A percentile compares a stretch with the other conserved stretches of the same genome.
Conservation (phyloP, 2,329 filamentous ascomycete species). For the Aspergillus neotritici region DNA sequence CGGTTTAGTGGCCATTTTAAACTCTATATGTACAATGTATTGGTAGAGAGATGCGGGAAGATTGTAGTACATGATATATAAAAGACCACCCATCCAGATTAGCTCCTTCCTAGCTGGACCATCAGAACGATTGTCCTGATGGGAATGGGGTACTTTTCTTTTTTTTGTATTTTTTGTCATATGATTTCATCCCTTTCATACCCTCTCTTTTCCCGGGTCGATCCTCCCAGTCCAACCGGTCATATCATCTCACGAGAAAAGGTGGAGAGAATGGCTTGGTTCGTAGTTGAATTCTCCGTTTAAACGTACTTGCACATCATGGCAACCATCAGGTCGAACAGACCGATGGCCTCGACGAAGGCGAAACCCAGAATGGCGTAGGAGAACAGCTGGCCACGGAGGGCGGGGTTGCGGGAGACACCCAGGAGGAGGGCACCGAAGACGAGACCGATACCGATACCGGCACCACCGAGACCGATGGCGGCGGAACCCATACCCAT, state of each 20-base stretch:
- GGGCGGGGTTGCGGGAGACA: slow-evolving; percentile 89
- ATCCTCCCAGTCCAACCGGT: background rate
- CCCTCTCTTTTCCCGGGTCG: slow-evolving; percentile 1
- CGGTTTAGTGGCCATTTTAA: slow-evolving; percentile 24
- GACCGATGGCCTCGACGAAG: slow-evolving; percentile 76
- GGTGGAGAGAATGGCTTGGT: too few species aligned
- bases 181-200: background rate
- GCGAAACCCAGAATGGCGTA: slow-evolving; percentile 94
- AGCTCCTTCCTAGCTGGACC: slow-evolving; percentile 9
- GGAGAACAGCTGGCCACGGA: slow-evolving; percentile 92
- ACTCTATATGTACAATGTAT: slow-evolving; percentile 29
- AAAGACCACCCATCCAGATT: slow-evolving; percentile 23
- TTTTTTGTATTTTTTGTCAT: background rate
- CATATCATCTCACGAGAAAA: background rate
- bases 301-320: slow-evolving; percentile 84
- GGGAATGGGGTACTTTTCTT: background rate
- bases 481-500: slow-evolving; percentile 82
- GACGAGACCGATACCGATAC: slow-evolving; percentile 93
- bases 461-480: slow-evolving; percentile 86
- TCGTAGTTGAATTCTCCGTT: slow-evolving; percentile 16
- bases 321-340: slow-evolving; percentile 86
- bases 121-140: slow-evolving; percentile 1
- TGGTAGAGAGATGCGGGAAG: slow-evolving; percentile 11
- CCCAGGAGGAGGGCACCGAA: slow-evolving; percentile 84
- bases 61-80: slow-evolving; percentile 28